Base-by-base conservation (phyloP, 2,329 filamentous ascomycete species). In the Exserohilum turcica region DNA sequence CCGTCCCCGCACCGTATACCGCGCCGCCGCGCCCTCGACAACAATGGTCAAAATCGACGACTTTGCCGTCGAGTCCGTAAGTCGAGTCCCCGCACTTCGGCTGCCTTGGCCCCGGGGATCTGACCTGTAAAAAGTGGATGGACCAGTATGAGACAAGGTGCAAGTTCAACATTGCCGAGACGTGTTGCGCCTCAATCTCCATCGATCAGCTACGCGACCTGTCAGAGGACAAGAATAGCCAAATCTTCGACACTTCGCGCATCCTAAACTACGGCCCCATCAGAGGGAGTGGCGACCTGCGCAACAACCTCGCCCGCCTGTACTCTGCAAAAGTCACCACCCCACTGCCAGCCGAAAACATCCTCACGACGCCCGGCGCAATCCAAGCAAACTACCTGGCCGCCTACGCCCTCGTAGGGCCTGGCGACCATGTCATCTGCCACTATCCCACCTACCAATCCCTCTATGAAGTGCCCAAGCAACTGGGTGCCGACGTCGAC, bases 371-470 rank as follows among this genome's bases (percentile, higher is more conserved):
- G 0, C 84, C 88, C 27, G 92, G 92, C 8, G 91, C 90, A 12
- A 95, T 95, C 44, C 82, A 85, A 5, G 91, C 91, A n/a, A 96
- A 96, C 68, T 90, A 91, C 63, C 76, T 94, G n/a, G 77, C 86
- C 2, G 82, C 94, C 6, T 92, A 92, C 71, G 80, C 87, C 1
- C 78, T 94, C 6, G 70, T 94, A 2, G 84, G 84, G 0, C 84
- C 86, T 0, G 89, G 86, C 0, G 90, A 96, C 68, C 91, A 96
- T 79, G 88, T 93, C 40, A 83, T 96, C 53, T 94, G 90, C 66
- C 89, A 94, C 52, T 90, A 92, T 69, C 91, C 92, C 10, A 93
- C 90, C 0, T 95, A 74, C 66, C 90, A 94, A 71, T 90, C 94
- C 65, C 81, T 96, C 1, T 94, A 93, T 68, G 79, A 85, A 8